Evolutionary conservation across 2,329 filamentous ascomycete genomes (phyloP).

Genomic region (Aspergillus quadrilineatus): DNA sequence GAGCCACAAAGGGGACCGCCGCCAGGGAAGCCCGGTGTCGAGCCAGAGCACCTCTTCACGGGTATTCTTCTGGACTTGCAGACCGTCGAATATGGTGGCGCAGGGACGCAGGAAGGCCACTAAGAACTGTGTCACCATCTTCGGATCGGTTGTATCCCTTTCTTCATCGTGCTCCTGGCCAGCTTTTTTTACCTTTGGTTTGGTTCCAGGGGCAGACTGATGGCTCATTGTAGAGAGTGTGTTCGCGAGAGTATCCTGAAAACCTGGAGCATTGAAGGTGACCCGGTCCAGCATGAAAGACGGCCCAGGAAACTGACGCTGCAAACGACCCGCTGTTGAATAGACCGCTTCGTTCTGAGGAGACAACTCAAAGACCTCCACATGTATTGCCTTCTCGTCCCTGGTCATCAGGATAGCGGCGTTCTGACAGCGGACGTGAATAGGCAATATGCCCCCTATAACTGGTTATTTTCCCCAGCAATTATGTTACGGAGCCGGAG

Average conservation of each 20-base stretch:
- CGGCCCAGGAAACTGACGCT: constrained; percentile 47
- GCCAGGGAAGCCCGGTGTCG: constrained; percentile 19
- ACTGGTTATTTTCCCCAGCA: background rate
- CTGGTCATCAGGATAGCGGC: constrained; percentile 45
- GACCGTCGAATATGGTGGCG: constrained; percentile 28
- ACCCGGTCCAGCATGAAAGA: constrained; percentile 32
- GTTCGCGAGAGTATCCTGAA: constrained; percentile 30
- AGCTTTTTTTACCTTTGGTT: constrained; percentile 43
- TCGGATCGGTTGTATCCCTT: constrained; percentile 52
- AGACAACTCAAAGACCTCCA: constrained; percentile 51
- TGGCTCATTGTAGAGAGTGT: constrained; percentile 39
- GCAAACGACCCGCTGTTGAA: constrained; percentile 39
- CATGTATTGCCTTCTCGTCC: constrained; percentile 9
- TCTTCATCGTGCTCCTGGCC: constrained; percentile 38
- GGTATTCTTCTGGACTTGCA: constrained; percentile 51
- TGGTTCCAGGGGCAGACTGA: constrained; percentile 35
- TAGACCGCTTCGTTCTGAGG: constrained; percentile 42
- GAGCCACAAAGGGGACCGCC: constrained; percentile 50
- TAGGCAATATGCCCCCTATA: constrained; percentile 29
- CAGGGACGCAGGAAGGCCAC: constrained; percentile 45
- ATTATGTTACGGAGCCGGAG: background rate
- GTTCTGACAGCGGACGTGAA: constrained; percentile 50
- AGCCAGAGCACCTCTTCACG: constrained; percentile 56
- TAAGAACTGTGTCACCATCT: constrained; percentile 54
- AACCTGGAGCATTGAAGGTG: constrained; percentile 22